Evolutionary conservation across 257 asterid species (phyloP), one percentile per base, ranked within the genome.

Genomic region (Cynanchum wilfordii): DNA sequence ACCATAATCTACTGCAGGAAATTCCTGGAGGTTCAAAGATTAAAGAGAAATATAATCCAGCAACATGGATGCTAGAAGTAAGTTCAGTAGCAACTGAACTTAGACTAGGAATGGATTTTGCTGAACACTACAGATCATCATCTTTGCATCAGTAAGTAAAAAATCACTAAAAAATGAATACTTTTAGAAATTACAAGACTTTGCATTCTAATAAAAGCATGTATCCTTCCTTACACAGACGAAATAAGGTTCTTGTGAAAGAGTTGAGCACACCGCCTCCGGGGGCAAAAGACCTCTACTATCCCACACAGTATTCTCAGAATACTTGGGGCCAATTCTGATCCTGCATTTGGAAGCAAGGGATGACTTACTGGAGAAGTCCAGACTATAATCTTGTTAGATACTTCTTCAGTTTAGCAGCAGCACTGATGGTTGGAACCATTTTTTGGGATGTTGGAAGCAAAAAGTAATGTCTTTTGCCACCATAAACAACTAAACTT

Each of bases 311-410:
- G 54, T 91, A 77, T 55, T 83, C 97, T 20, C 92, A 91, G 56
- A 70, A 89, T 5, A 69, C 84, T 16, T 81, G 82, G 77, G 91
- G 83, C 3, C 96, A 93, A 50, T 91, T 88, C 76, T 81, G 82
- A 57, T 82, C 80, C 20, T 89, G 92, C 86, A 72, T 93, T 1
- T 89, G 88, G 97, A 93, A 93, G 62, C 96, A 90, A 75, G 86
- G 96, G 94, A 84, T 88, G 88, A 88, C 96, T 73, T 89, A 90
- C 27, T 90, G 96, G 97, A 80, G 97, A 84, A 93, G 97, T 68
- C 96, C 98, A 1, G 95, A 90, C 70, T 90, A 93, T 79, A 93
- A 90, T 76, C 96, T 89, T 59, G 98, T 90, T 3, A 72, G 98
- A 72, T 82, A 73, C 80, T 86, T 88, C 84, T 88, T 86, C 89